Evolutionary conservation across 2,329 filamentous ascomycete species (phyloP), one percentile per base, ranked within the genome.

Genomic region (Blastomyces emzantsi): DNA sequence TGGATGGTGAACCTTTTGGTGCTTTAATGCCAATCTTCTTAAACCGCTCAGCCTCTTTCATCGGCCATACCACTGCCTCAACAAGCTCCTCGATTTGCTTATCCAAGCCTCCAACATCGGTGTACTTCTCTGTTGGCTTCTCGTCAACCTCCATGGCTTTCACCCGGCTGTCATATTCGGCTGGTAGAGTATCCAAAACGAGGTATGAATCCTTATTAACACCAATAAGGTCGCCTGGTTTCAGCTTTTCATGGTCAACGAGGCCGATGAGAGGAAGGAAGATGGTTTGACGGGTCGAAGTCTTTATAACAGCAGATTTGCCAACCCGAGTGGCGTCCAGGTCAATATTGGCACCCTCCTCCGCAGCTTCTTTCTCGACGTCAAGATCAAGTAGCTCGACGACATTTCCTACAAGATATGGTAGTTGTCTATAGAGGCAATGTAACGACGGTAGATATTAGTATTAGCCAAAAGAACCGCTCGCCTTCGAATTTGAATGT

Each of bases 91-190:
- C 93, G 73, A 99, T 99, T 82, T 99, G 94, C 81, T 99, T 99
- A 79, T 97, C 92, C 71, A 99, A 78, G 61, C 94, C 94, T 79
- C 94, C 94, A 17, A 99, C 95, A 80, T 99, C 94, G 62, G 88
- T 94, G 80, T 99, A 99, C 80, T 97, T 96, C 79, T 99, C 94
- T 49, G 92, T 97, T 11, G 94, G 95, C 83, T 99, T 99, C 84
- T 99, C 95, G 73, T 99, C 94, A 8, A 99, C 94, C 81, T 99
- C 95, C 94, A 99, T 99, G 45, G 95, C 95, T 82, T 99, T 99
- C 69, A 99, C 94, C 77, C 94, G 87, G 79, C 93, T 97, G 75
- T 99, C 94, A 74, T 99, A 99, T 77, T 99, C 95, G 57, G 94
- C 94, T 1, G 94, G 94, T 69, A 99, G 83, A 30, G 94, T 99